A percentile compares a stretch with the other conserved stretches of the same genome.
phyloP scores from a whole-genome alignment of 148 eudicot species.

The Rhododendron simsii region DNA sequence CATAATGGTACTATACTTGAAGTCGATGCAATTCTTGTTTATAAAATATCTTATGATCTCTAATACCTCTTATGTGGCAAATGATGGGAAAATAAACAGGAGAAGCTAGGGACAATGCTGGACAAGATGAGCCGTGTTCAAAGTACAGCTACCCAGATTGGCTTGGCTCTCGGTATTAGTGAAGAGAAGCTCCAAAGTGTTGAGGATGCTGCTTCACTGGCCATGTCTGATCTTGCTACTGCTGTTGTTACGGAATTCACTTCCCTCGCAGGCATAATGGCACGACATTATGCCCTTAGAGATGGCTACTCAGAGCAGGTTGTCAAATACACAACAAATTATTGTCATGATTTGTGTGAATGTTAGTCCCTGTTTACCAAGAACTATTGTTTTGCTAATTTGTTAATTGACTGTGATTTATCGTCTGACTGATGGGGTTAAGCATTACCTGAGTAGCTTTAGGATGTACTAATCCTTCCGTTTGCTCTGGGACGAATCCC shows the following conservation, averaged over 20 bases:
- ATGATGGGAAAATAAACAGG: constrained; percentile 41
- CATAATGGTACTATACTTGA: background rate
- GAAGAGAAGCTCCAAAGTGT: constrained; percentile 44
- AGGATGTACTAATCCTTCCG: background rate
- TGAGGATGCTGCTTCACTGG: constrained; percentile 81
- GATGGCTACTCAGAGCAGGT: constrained; percentile 96
- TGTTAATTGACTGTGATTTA: background rate
- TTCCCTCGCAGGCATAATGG: constrained; percentile 90
- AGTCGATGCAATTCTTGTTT: background rate
- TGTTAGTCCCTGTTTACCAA: background rate
- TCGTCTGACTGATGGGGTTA: background rate
- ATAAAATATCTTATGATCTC: background rate
- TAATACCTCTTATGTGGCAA: background rate
- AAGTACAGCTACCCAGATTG: constrained; percentile 48
- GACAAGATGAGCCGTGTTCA: constrained; percentile 89
- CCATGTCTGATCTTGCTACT: constrained; percentile 94
- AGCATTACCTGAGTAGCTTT: background rate
- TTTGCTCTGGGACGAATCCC: background rate
- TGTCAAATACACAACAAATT: background rate
- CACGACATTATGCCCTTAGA: constrained; percentile 90
- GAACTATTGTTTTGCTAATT: background rate
- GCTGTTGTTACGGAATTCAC: constrained; percentile 97
- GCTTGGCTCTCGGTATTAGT: constrained; percentile 49
- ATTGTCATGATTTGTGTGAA: background rate
- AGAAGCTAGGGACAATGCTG: constrained; percentile 94